Conservation (phyloP, 148 eudicot genomes). For the Vaccinium vitisidaea region DNA sequence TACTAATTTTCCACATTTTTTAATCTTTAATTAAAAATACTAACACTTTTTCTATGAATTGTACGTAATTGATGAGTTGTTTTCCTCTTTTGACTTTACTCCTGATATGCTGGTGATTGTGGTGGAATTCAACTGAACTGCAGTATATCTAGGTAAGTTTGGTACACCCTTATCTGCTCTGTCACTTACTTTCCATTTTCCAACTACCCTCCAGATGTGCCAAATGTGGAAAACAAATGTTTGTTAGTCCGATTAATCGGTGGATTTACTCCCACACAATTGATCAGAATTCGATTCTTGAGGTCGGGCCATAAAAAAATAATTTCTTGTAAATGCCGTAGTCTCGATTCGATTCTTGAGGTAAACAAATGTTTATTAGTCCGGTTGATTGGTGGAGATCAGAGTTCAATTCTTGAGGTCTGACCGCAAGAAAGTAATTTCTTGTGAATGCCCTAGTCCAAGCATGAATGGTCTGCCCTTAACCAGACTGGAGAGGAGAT, state of each 20-base stretch:
- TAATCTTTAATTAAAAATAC: background rate
- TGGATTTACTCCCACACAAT: no score
- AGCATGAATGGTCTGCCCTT: no score
- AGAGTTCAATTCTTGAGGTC: no score
- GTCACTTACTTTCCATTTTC: constrained; percentile 1
- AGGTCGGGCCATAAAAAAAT: no score
- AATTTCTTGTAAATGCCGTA: no score
- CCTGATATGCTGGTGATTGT: constrained; percentile 19
- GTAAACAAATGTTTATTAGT: background rate
- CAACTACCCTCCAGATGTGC: background rate
- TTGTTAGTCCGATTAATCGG: background rate
- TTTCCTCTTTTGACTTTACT: background rate
- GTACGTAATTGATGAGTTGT: background rate
- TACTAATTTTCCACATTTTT: background rate
- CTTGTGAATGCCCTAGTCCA: no score
- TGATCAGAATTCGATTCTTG: no score
- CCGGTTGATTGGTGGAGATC: no score
- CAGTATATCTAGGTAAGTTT: constrained; percentile 79
- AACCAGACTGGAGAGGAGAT: no score
- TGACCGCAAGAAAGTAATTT: no score
- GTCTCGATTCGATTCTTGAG: no score
- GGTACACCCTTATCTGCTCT: constrained; percentile 1
- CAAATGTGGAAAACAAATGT: background rate
- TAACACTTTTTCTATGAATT: background rate
- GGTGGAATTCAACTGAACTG: constrained; percentile 23